Evolutionary conservation across 306 rosid species (phyloP).

Genomic region (Quercus alba): DNA sequence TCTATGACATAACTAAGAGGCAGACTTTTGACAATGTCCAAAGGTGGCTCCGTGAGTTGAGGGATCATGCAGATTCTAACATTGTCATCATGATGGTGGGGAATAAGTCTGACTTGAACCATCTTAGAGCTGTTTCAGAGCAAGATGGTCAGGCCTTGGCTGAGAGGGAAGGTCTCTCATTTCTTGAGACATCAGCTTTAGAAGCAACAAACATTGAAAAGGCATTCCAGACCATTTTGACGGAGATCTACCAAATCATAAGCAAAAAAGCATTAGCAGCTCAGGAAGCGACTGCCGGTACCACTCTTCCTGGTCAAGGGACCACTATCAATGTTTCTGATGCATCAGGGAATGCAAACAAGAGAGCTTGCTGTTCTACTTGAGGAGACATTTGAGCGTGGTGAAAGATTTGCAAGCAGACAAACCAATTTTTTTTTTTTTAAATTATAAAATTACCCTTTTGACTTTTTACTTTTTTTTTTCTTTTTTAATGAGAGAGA

Average conservation of each 20-base stretch:
- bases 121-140: constrained; percentile 84
- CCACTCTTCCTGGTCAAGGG: constrained; percentile 82
- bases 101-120: constrained; percentile 84
- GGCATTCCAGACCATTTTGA: constrained; percentile 95
- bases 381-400: constrained; percentile 30
- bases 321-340: constrained; percentile 88
- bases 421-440: constrained; percentile 19
- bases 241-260: constrained; percentile 89
- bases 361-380: constrained; percentile 79
- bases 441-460: constrained; percentile 21
- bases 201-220: constrained; percentile 93
- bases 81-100: constrained; percentile 99
- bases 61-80: constrained; percentile 98
- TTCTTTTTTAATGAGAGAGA: constrained; percentile 37
- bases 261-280: constrained; percentile 99
- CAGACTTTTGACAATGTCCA: constrained; percentile 92
- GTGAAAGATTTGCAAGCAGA: constrained; percentile 35
- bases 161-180: constrained; percentile 94
- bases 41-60: constrained; percentile 96
- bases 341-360: constrained; percentile 47
- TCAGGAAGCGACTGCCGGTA: constrained; percentile 68
- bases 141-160: constrained; percentile 90
- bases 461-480: constrained; percentile 10
- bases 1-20: constrained; percentile 91
- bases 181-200: constrained; percentile 96